Base-by-base conservation (phyloP, 805 yeast species). In the Tetrapisispora pingtungensis region DNA sequence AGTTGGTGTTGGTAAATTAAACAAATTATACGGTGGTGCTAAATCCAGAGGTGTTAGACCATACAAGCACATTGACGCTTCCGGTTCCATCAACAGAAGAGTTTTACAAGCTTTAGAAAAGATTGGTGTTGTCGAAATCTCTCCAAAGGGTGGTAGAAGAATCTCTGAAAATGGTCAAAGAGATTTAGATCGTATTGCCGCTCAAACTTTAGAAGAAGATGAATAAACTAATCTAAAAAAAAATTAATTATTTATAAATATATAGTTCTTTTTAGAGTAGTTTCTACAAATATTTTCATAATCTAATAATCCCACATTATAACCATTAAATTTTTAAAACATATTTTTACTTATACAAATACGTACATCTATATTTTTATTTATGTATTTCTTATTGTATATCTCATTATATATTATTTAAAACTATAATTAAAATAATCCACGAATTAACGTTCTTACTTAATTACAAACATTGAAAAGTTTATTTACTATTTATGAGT, bases 121-220 rank as follows among this genome's bases (percentile, higher is more conserved):
- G 80, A 84, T 93, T 58, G 97, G 97, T 73, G 87, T 93, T 62
- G 77, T 93, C 64, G 98, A 90, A 78, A 78, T 84, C 71, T 81
- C 95, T 70, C 85, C 88, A 75, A 87, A 86, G 77, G 97, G 97
- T 72, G 98, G 98, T 74, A 93, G 98, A 83, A 87, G 89, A 76
- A 87, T 93, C 81, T 84, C 97, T 56, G 96, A 87, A 72, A 85
- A 88, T 77, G 99, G 99, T 72, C 97, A 90, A 80, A 89, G 98
- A 86, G 99, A 93, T 79, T 84, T 93, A 78, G 99, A 93, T 80
- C 97, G 99, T 83, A 90, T 90, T 73, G 97, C 97, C 70, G 96
- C 95, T 72, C 96, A 88, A 78, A 87, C 96, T 71, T 80, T 85
- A 73, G 95, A 88, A 77, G 81, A 80, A 69, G 93, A 84, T 67